These are phyloP conservation scores for Eucalyptus curtisii DNA, from an alignment of 345 rosid genomes.

Conservation along the genomic window DNA sequence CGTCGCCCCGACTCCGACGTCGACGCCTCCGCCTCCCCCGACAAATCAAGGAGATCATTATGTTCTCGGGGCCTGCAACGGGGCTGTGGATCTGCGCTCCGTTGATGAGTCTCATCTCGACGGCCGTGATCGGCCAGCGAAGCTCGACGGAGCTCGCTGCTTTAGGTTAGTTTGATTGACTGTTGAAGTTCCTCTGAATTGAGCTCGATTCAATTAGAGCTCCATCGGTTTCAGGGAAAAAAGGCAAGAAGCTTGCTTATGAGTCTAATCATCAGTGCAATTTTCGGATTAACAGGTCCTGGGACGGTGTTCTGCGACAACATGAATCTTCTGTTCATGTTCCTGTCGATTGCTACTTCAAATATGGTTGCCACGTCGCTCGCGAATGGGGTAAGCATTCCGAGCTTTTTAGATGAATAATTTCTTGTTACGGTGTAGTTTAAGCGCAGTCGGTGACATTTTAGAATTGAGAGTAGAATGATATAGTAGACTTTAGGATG, in stretches of 20 bases:
- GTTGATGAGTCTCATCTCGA: conserved; percentile 37
- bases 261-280: background rate
- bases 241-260: background rate
- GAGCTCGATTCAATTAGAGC: background rate
- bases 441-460: background rate
- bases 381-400: conserved; percentile 51
- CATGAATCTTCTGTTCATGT: conserved; percentile 69
- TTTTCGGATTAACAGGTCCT: conserved; percentile 34
- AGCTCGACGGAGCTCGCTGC: conserved; percentile 55
- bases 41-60: conserved; percentile 33
- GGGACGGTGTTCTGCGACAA: conserved; percentile 81
- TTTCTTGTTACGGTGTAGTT: background rate
- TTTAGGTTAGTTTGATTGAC: conserved; percentile 15
- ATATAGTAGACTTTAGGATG: background rate
- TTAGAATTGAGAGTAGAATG: background rate
- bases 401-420: background rate
- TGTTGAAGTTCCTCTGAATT: background rate
- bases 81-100: conserved; percentile 46
- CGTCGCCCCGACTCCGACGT: too few relatives aligned
- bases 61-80: conserved; percentile 46
- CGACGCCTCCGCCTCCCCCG: background rate
- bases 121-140: conserved; percentile 37
- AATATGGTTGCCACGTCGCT: conserved; percentile 94
- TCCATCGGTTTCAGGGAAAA: background rate
- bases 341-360: conserved; percentile 84